Percentiles rank a stretch among this genome's conserved stretches.
Evolutionary conservation across 306 rosid genomes (phyloP).

Genomic region (Quercus gilva): DNA sequence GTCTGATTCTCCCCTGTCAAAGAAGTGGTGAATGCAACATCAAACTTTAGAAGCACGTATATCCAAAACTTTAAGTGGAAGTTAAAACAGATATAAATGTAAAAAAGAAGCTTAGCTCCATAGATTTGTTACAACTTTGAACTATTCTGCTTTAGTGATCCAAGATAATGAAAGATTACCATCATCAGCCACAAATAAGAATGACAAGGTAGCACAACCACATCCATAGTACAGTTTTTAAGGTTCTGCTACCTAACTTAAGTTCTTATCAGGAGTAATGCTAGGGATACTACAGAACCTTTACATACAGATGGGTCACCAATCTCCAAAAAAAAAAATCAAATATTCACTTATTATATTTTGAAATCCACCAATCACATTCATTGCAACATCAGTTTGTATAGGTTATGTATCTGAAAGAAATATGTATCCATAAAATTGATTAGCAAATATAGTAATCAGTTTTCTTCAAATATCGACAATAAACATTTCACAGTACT

Average conservation of each 20-base stretch:
- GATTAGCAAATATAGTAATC: not conserved
- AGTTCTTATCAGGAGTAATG: not conserved
- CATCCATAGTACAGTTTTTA: not conserved
- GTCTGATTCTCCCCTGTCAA: constrained; percentile 83
- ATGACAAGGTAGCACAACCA: not conserved
- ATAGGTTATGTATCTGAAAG: too few species aligned
- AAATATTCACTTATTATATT: too few species aligned
- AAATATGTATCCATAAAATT: not conserved
- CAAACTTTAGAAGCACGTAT: not conserved
- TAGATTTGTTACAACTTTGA: not conserved
- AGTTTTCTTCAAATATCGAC: not conserved
- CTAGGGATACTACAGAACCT: too few species aligned
- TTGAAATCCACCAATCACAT: too few species aligned
- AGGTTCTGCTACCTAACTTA: not conserved
- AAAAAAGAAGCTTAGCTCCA: not conserved
- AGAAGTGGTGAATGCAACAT: constrained; percentile 6
- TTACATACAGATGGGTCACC: too few species aligned
- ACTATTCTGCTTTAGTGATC: too few species aligned
- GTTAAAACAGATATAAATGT: not conserved
- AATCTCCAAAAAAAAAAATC: too few species aligned
- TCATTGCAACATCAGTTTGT: too few species aligned
- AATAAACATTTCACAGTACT: not conserved
- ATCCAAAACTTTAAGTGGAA: not conserved
- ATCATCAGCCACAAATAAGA: not conserved
- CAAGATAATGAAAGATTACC: not conserved